Base-by-base conservation (phyloP, 192 early-diverging fungal genomes). In the Entomortierella parvispora region DNA sequence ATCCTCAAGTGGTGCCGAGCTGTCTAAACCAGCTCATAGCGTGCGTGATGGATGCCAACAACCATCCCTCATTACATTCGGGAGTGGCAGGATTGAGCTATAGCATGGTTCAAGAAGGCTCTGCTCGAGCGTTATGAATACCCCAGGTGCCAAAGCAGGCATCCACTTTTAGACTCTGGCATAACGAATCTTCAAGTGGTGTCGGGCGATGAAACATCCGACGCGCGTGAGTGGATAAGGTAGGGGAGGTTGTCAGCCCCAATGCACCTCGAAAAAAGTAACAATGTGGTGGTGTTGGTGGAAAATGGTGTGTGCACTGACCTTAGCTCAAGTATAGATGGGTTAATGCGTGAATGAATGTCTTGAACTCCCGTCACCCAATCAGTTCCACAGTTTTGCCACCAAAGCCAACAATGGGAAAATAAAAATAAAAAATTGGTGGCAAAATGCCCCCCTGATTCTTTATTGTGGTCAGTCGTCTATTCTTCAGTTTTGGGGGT, bases 101-200 rank as follows among this genome's bases (percentile, higher is more conserved):
- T 58, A 55, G 51, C 67, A 69, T 69, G 67, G 67, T 61, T 61
- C 67, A 69, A 69, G 58, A 69, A 69, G 58, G 67, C 58, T 61
- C 67, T 69, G 67, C 67, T 61, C 40, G 51, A 61, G 58, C 51
- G 67, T 61, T 54, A 54, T 23, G 28, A n/a, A 55, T 46, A 40
- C 46, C 26, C 45, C 64, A 12, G 20, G 50, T 49, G 29, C 29
- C 50, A 28, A 69, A 60, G 26, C 67, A 69, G 67, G 37, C 50
- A 44, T 14, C 58, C 58, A 69, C 67, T 46, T 0, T 46, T 5
- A 18, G 67, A 70, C 23, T 70, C 68, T 70, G 0, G 53, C 59
- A 49, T 62, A 62, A 47, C 59, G 67, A 69, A 26, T 69, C 58
- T n/a, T 69, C 29, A 69, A 55, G 67, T 15, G 58, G 51, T 52